phyloP scores from a whole-genome alignment of 208 protist genomes.

The Trypanosoma scelopori region DNA sequence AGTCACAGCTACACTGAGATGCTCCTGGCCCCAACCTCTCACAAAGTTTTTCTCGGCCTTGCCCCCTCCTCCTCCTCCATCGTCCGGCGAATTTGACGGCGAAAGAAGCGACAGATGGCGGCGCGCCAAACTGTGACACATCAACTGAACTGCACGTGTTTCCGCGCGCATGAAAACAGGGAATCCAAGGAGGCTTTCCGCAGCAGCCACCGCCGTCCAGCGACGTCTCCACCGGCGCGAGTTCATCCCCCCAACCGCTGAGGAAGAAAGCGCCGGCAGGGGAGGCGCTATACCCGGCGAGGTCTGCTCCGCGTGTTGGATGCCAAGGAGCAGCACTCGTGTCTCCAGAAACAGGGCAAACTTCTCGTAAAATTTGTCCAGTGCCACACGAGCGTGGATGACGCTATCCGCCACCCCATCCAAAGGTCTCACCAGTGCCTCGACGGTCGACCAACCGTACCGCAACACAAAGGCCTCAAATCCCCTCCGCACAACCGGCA shows the following conservation, averaged over 20 bases:
- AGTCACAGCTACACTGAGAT: conserved; percentile 1
- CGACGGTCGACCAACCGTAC: conserved; percentile 7
- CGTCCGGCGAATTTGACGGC: too few relatives aligned
- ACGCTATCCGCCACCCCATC: neutral
- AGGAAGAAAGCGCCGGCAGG: conserved; percentile 10
- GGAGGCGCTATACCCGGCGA: neutral
- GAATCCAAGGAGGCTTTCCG: conserved; percentile 26
- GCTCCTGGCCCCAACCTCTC: conserved; percentile 22
- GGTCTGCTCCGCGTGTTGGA: neutral
- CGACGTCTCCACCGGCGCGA: conserved; percentile 15
- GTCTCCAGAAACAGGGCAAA: conserved; percentile 25
- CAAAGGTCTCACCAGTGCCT: conserved; percentile 5
- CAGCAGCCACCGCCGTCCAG: conserved; percentile 1
- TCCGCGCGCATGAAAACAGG: conserved; percentile 3
- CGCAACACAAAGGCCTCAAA: conserved; percentile 32
- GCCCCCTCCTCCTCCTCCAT: neutral
- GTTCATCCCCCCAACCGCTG: conserved; percentile 7
- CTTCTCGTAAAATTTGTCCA: conserved; percentile 18
- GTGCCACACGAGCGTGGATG: neutral
- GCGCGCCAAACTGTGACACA: conserved; percentile 24
- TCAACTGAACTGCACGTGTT: neutral
- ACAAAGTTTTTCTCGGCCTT: neutral
- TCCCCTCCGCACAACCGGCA: conserved; percentile 17
- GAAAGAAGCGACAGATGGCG: conserved; percentile 18
- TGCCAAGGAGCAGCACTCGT: conserved; percentile 10